Conservation (phyloP, 1,284 basidiomycete species). For the Stereum hirsutum region DNA sequence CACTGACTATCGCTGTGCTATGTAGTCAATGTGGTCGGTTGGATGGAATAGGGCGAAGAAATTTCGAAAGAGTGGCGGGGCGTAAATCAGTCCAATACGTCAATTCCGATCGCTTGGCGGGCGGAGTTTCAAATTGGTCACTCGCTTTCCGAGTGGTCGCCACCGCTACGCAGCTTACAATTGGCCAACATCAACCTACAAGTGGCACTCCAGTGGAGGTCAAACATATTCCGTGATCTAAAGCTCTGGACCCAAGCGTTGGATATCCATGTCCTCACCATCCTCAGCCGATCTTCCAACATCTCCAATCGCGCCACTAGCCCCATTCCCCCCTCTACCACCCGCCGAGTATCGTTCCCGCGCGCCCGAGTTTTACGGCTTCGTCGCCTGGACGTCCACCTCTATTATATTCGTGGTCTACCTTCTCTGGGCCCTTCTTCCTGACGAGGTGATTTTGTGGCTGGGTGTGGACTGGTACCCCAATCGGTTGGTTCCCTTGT, state of each 20-base stretch:
- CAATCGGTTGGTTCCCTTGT: conserved; percentile 43
- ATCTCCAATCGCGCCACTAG: conserved; percentile 44
- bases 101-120: background rate
- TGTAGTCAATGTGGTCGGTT: background rate
- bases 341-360: conserved; percentile 42
- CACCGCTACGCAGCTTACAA: background rate
- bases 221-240: background rate
- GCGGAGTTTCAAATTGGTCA: background rate
- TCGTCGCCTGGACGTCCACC: conserved; percentile 76
- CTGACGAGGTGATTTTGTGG: conserved; percentile 43
- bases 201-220: background rate
- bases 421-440: conserved; percentile 54
- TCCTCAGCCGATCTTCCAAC: too few relatives aligned
- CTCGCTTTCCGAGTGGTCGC: background rate
- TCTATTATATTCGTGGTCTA: conserved; percentile 65
- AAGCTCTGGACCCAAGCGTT: background rate
- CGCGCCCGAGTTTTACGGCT: conserved; percentile 81
- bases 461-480: conserved; percentile 81
- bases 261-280: too few relatives aligned
- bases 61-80: too few relatives aligned
- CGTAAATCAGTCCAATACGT: too few relatives aligned
- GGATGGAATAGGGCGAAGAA: background rate
- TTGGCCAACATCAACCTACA: background rate
- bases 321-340: conserved; percentile 35
- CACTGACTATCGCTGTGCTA: background rate